Evolutionary conservation across 75 land plant genomes (phyloP).

Genomic region (Picea glauca): DNA sequence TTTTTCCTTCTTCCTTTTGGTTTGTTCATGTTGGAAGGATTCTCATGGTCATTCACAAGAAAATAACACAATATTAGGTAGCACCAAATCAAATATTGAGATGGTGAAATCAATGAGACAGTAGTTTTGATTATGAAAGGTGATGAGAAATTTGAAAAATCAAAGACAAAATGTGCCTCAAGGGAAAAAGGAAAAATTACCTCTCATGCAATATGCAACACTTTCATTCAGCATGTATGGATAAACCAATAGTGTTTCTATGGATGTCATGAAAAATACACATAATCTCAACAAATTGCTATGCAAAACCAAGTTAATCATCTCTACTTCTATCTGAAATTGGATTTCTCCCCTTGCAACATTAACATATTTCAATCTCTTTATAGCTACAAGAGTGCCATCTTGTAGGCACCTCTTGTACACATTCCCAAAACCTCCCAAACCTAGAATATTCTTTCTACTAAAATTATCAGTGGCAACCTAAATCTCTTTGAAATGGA

Average conservation of each 20-base stretch:
- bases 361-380: constrained; percentile 75
- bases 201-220: constrained; percentile 84
- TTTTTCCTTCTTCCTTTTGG: too few species aligned
- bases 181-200: constrained; percentile 17
- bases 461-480: constrained; percentile 68
- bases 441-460: constrained; percentile 67
- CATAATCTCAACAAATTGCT: constrained; percentile 62
- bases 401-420: constrained; percentile 73
- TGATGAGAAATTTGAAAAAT: neutral
- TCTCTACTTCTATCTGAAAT: constrained; percentile 80
- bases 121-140: too few species aligned
- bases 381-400: constrained; percentile 78
- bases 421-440: constrained; percentile 82
- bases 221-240: constrained; percentile 90
- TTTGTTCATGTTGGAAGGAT: too few species aligned
- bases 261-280: constrained; percentile 72
- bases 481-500: constrained; percentile 67
- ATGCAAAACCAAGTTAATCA: constrained; percentile 85
- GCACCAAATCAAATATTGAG: too few species aligned
- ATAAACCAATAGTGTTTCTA: constrained; percentile 68
- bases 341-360: constrained; percentile 63
- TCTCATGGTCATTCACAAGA: too few species aligned
- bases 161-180: neutral
- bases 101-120: too few species aligned
- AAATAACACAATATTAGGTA: too few species aligned